A percentile compares a stretch with the other conserved stretches of the same genome.
These are phyloP conservation scores for Hanseniaspora taiwanica DNA, from an alignment of 805 yeast genomes.

Conservation along the genomic window DNA sequence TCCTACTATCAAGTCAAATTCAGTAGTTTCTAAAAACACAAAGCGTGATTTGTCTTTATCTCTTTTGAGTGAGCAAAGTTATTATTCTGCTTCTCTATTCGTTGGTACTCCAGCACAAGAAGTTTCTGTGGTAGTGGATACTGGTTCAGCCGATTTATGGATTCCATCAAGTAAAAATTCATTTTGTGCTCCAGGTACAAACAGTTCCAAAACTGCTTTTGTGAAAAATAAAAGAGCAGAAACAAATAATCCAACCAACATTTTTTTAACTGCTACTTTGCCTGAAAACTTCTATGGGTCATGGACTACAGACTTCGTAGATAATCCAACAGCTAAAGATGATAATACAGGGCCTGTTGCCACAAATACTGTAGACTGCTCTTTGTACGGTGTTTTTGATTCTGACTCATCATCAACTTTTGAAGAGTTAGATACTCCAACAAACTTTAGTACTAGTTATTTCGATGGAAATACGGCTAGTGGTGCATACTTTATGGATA, in stretches of 20 bases:
- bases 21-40: slow-evolving; percentile 3
- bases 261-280: slow-evolving; percentile 5
- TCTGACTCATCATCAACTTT: slow-evolving; percentile 23
- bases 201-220: background rate
- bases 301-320: slow-evolving; percentile 3
- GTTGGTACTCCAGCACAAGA: slow-evolving; percentile 48
- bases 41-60: slow-evolving; percentile 9
- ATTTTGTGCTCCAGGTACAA: slow-evolving; percentile 22
- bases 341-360: slow-evolving; percentile 16
- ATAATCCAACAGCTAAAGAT: background rate
- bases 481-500: slow-evolving; percentile 40
- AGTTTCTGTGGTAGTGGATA: slow-evolving; percentile 50
- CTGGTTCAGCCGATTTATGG: slow-evolving; percentile 71
- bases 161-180: slow-evolving; percentile 37
- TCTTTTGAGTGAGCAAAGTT: slow-evolving; percentile 28
- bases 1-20: background rate
- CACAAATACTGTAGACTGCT: slow-evolving; percentile 18
- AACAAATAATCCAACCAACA: slow-evolving; percentile 3
- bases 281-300: slow-evolving; percentile 4
- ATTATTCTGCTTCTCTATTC: slow-evolving; percentile 31
- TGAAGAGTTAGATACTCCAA: slow-evolving; percentile 13
- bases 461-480: slow-evolving; percentile 37
- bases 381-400: slow-evolving; percentile 28
- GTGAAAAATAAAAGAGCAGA: slow-evolving; percentile 3
- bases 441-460: slow-evolving; percentile 32